phyloP scores from a whole-genome alignment of 257 asterid species.

The Solanum raphanifolium region DNA sequence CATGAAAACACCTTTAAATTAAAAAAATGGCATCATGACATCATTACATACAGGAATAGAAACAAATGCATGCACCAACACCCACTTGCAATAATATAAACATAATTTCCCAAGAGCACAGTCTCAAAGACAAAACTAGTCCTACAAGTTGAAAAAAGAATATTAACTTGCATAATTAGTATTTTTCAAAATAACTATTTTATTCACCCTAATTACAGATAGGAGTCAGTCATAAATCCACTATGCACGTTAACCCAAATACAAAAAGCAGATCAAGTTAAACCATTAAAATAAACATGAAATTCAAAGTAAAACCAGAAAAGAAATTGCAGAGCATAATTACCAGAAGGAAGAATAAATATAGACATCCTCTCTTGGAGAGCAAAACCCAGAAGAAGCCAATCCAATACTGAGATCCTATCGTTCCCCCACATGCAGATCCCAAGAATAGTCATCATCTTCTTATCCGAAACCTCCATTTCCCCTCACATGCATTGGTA shows the following conservation, averaged over 20 bases:
- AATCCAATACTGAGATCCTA: not conserved
- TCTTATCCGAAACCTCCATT: not conserved
- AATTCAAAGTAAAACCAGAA: not conserved
- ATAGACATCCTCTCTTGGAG: not conserved
- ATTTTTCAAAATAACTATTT: not conserved
- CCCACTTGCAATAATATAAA: slow-evolving; percentile 1
- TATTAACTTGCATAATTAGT: not conserved
- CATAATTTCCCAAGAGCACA: not conserved
- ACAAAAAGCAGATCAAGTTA: not conserved
- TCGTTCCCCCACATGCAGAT: not conserved
- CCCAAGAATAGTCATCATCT: not conserved
- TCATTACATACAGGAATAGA: not conserved
- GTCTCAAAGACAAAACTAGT: not conserved
- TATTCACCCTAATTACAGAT: not conserved
- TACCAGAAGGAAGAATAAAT: not conserved
- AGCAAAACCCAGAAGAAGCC: not conserved
- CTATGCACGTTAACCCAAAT: not conserved
- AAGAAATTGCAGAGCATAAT: not conserved
- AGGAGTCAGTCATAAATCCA: not conserved
- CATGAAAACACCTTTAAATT: not conserved
- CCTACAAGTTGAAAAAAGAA: not conserved
- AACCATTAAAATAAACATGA: not conserved
- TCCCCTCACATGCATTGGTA: not conserved
- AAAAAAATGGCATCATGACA: not conserved
- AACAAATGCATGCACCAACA: slow-evolving; percentile 1